Evolutionary conservation across 345 rosid species (phyloP), one percentile per base, ranked within the genome.

Genomic region (Cardiospermum halicacabum): DNA sequence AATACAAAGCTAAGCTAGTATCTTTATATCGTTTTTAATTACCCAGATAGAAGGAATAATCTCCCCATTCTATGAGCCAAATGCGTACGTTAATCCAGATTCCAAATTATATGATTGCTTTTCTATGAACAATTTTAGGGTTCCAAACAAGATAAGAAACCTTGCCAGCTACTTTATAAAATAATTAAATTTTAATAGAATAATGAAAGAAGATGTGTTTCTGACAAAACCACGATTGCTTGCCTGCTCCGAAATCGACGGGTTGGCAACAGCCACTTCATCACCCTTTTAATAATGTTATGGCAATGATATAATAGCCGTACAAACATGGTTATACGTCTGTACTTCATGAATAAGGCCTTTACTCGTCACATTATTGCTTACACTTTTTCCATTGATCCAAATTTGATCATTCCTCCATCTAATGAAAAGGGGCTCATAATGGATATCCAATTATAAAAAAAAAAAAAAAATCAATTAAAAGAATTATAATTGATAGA

Each of bases 71-170:
- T 22, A 66, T 56, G 32, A 56, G 55, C 62, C 69, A 28, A 42
- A 56, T 12, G 55, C 45, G 56, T 56, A 12, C 45, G 13, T 50
- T 21, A 62, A 62, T 49, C 31, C 54, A 62, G 66, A 62, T 49
- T 62, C 56, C 56, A 49, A 49, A 47, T 48, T 12, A 48, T 31
- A 32, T 62, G 56, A 49, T 21, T 48, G 66, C 66, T 49, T 62
- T 62, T 37, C 53, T 25, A 60, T 62, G 45, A 12, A 31, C 10
- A 58, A 0, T 28, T 50, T 10, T 19, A 62, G 55, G 55, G 66
- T 48, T 30, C 30, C 28, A 30, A 47, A 18, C 65, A 19, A 45
- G 18, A 5, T 15, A 53, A 16, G 31, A n/a, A n/a, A n/a, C n/a
- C n/a, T n/a, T 27, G n/a, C 30, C 13, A 53, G n/a, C 28, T 16